Evolutionary conservation across 768 basidiomycete genomes (phyloP).

Genomic region (Omphalotus guepiniiformis): DNA sequence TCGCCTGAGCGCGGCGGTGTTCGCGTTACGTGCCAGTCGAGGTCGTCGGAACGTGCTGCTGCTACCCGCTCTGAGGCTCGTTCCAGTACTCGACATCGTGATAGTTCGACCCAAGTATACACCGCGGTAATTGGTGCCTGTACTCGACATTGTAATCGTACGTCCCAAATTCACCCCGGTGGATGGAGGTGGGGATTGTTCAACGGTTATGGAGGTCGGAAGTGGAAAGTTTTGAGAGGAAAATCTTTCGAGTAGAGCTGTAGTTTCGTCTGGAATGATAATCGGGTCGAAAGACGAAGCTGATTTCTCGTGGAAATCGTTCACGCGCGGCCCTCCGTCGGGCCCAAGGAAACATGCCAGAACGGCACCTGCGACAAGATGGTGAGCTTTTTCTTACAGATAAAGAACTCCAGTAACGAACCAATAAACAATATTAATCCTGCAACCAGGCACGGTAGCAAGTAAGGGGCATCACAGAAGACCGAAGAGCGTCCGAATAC

Average conservation of each 20-base stretch:
- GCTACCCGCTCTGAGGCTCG: too few relatives aligned
- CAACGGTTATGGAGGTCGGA: too few relatives aligned
- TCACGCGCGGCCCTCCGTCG: slow-evolving; percentile 86
- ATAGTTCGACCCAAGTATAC: background rate
- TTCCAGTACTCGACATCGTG: background rate
- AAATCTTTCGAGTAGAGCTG: too few relatives aligned
- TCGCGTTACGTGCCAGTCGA: slow-evolving; percentile 46
- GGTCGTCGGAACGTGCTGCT: slow-evolving; percentile 10
- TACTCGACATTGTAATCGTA: background rate
- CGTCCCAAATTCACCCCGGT: slow-evolving; percentile 2
- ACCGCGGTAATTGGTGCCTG: too few relatives aligned
- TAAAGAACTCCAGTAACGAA: slow-evolving; percentile 19
- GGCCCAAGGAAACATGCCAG: slow-evolving; percentile 84
- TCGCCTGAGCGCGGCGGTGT: slow-evolving; percentile 10
- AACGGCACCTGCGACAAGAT: slow-evolving; percentile 56
- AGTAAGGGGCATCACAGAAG: slow-evolving; percentile 82
- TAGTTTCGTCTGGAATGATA: too few relatives aligned
- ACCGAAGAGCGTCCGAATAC: slow-evolving; percentile 61
- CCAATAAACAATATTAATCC: slow-evolving; percentile 71
- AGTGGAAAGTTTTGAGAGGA: too few relatives aligned
- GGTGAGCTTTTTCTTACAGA: slow-evolving; percentile 1
- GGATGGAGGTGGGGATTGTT: too few relatives aligned
- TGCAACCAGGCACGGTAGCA: slow-evolving; percentile 81
- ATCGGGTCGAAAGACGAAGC: too few relatives aligned
- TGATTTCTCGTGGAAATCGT: too few relatives aligned